Base-by-base conservation (phyloP, 306 rosid genomes). In the Rosa lucieae region DNA sequence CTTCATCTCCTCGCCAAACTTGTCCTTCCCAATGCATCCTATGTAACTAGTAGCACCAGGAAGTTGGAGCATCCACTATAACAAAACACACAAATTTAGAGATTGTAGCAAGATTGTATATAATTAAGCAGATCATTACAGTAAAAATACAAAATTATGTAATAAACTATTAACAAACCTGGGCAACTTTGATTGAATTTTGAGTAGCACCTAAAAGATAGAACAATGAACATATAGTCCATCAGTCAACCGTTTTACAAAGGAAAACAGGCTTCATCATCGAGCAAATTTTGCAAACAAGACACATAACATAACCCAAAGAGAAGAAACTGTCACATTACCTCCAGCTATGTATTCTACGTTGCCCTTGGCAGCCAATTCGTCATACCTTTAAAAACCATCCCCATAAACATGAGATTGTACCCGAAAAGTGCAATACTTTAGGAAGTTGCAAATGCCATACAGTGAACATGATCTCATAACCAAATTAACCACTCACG, bases 281-380 rank as follows among this genome's bases (percentile, higher is more conserved):
- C 15, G 51, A 65, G 51, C 37, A 63, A 74, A 7, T 74, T 35
- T 18, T 55, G 32, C 35, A 29, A 47, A 70, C n/a, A 3, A 46
- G 46, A 53, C 35, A 44, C 8, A 37, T 32, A 21, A 55, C 65
- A 80, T 3, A 40, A 26, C 4, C 17, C 35, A 4, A 39, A 69
- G 66, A 17, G 53, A 72, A 71, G 43, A 26, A 47, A 48, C 5
- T 37, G 42, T n/a, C 46, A 73, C 49, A 74, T 80, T 88, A 95
- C 99, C 99, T 93, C 99, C 99, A 74, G 98, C 99, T 82, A 90
- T 95, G 81, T 86, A 95, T 80, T 95, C 99, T 82, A 92, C 99
- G 14, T 80, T 90, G 67, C 61, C 61, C 23, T 89, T 89, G 77
- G 84, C 29, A 72, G 91, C 72, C 89, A 91, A 20, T 80, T 92